phyloP scores from a whole-genome alignment of 352 stramenopile species.

The Globisporangium spinosum region DNA sequence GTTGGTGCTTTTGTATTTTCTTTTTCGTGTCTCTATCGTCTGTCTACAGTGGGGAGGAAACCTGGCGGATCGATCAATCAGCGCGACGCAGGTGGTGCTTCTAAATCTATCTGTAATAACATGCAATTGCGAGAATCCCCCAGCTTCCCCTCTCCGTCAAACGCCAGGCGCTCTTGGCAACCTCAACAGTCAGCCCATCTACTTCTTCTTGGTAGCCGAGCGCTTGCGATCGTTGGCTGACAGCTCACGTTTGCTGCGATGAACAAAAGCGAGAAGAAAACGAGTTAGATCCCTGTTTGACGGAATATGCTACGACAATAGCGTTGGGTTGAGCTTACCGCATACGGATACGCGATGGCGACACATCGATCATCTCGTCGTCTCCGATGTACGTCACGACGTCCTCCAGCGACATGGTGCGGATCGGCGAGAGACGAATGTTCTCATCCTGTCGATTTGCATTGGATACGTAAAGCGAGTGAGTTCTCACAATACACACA shows the following conservation, averaged over 20 bases:
- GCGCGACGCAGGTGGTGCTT: slow-evolving; percentile 2
- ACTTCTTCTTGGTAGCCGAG: slow-evolving; percentile 51
- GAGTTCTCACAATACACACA: not conserved
- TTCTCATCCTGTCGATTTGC: slow-evolving; percentile 88
- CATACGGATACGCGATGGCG: slow-evolving; percentile 93
- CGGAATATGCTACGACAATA: not conserved
- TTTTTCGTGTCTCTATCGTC: not conserved
- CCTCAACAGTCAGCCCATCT: slow-evolving; percentile 9
- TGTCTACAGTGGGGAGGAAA: not conserved
- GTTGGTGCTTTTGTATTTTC: not conserved
- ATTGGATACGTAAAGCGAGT: not conserved
- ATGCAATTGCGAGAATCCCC: slow-evolving; percentile 8
- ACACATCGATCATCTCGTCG: slow-evolving; percentile 99
- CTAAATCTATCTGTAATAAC: slow-evolving; percentile 14
- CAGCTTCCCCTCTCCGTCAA: not conserved
- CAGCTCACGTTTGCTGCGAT: slow-evolving; percentile 59
- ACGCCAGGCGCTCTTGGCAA: not conserved
- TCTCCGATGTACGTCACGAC: slow-evolving; percentile 96
- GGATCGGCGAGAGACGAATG: slow-evolving; percentile 90
- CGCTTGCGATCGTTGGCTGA: slow-evolving; percentile 61
- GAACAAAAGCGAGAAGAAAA: not conserved
- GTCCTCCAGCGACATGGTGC: slow-evolving; percentile 95
- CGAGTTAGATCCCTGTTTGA: not conserved
- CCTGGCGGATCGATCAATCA: not conserved
- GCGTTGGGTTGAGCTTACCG: slow-evolving; percentile 23